phyloP scores from a whole-genome alignment of 148 eudicot genomes.

The Silene conica region DNA sequence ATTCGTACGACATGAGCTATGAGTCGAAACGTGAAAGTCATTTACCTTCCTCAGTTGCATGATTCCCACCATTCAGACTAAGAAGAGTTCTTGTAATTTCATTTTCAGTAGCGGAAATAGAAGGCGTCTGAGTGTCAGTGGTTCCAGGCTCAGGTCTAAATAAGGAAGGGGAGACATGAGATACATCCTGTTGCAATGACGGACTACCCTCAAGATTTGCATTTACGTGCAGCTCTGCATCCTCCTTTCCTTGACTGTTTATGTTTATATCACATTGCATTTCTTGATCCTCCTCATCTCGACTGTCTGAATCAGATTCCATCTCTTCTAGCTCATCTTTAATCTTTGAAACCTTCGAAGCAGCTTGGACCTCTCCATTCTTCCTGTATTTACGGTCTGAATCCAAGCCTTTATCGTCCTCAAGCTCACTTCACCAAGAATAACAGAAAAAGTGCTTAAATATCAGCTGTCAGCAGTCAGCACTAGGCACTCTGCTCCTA shows the following conservation, averaged over 20 bases:
- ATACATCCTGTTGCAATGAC: slow-evolving; percentile 5
- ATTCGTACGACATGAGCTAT: not conserved
- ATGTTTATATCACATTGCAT: not conserved
- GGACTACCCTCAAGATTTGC: not conserved
- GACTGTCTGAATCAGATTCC: not conserved
- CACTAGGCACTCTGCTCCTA: too few relatives aligned
- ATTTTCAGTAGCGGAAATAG: slow-evolving; percentile 4
- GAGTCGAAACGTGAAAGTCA: not conserved
- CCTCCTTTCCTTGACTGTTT: slow-evolving; percentile 2
- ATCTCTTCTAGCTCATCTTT: not conserved
- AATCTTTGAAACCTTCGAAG: not conserved
- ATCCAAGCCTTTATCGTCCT: too few relatives aligned
- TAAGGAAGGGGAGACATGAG: not conserved
- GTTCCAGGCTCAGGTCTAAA: not conserved
- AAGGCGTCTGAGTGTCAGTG: not conserved
- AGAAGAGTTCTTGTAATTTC: slow-evolving; percentile 7
- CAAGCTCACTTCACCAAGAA: too few relatives aligned
- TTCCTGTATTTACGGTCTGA: not conserved
- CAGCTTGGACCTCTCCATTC: not conserved
- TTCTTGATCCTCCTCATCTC: not conserved
- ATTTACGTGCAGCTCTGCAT: not conserved
- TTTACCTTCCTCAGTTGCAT: slow-evolving; percentile 3
- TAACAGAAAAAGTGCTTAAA: too few relatives aligned
- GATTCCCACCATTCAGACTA: not conserved
- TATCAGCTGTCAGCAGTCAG: too few relatives aligned